Base-by-base conservation (phyloP, 2,329 filamentous ascomycete genomes). In the Sarocladiaceae sp. region DNA sequence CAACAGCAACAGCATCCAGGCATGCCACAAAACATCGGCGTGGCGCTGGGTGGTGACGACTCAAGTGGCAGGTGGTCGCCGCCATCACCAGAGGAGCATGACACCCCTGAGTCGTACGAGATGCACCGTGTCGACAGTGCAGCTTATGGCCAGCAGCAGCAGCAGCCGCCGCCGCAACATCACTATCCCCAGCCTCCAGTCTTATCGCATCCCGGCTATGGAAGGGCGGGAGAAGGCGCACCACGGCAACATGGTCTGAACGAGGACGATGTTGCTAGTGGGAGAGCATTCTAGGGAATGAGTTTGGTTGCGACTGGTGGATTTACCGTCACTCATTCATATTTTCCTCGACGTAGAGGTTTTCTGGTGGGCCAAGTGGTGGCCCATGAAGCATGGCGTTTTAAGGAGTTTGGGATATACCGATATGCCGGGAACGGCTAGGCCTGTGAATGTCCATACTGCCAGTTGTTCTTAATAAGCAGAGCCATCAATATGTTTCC, bases 171-270 rank as follows among this genome's bases (percentile, higher is more conserved):
- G 9, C 24, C 21, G 16, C 29, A 43, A 11, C 40, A 26, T 33
- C 37, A n/a, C n/a, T 18, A 33, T 6, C 7, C 7, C 42, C 48
- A 66, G 41, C 60, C 69, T 3, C 71, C 73, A 0, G 57, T 68
- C 19, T 55, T 75, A 32, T 61, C 62, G 19, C 72, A 74, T 42
- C 72, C 72, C 0, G 72, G 70, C 1, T 67, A 69, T 35, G 68
- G 70, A 13, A 61, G 69, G 47, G 56, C 62, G 20, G 51, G 53
- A 6, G 48, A 55, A 27, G 54, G 51, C 35, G 52, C 49, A 12
- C 52, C 56, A 13, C 43, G 51, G 34, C 51, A 48, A 23, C 52
- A 55, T 21, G 47, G 45, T 13, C 37, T 45, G 33, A 46, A 32
- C 3, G 47, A 43, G 20, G 10, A 23, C 18, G 40, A 43, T 15